These are phyloP conservation scores for Leishmania martiniquensis DNA, from an alignment of 208 protist species.

Conservation along the genomic window DNA sequence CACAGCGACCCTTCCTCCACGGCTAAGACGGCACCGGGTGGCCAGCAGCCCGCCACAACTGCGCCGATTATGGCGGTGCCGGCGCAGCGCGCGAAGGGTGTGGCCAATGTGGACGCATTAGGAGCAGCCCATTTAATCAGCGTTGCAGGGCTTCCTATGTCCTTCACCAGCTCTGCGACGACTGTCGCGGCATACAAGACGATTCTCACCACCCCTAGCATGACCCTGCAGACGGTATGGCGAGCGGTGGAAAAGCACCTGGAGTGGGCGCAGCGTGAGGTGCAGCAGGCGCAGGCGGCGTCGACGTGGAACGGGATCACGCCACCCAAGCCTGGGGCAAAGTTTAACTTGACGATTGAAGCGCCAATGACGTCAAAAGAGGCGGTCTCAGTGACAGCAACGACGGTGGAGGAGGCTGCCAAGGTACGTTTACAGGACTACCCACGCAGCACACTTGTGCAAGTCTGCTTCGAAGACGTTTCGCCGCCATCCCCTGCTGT, in stretches of 20 bases:
- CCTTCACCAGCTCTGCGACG: slow-evolving; percentile 21
- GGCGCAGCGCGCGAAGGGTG: slow-evolving; percentile 15
- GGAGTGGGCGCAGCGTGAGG: slow-evolving; percentile 31
- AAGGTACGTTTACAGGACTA: slow-evolving; percentile 50
- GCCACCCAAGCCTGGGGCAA: slow-evolving; percentile 17
- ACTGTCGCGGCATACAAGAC: slow-evolving; percentile 19
- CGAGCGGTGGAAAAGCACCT: slow-evolving; percentile 42
- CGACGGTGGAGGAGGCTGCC: slow-evolving; percentile 30
- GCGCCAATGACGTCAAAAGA: background rate
- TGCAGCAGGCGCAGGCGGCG: slow-evolving; percentile 22
- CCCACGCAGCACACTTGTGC: slow-evolving; percentile 36
- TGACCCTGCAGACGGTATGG: slow-evolving; percentile 63
- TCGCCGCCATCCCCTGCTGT: slow-evolving; percentile 3
- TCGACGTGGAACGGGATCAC: slow-evolving; percentile 21
- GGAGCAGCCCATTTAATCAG: slow-evolving; percentile 39
- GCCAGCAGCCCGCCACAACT: background rate
- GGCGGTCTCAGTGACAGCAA: slow-evolving; percentile 5
- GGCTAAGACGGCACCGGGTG: background rate
- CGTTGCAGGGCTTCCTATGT: slow-evolving; percentile 44
- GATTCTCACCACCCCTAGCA: slow-evolving; percentile 48
- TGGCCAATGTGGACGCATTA: slow-evolving; percentile 7
- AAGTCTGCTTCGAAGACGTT: slow-evolving; percentile 19
- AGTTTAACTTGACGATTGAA: slow-evolving; percentile 23
- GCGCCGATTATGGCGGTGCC: slow-evolving; percentile 8
- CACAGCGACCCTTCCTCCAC: background rate